Evolutionary conservation across 2,329 filamentous ascomycete species (phyloP).

Genomic region (Venturia nashicola): DNA sequence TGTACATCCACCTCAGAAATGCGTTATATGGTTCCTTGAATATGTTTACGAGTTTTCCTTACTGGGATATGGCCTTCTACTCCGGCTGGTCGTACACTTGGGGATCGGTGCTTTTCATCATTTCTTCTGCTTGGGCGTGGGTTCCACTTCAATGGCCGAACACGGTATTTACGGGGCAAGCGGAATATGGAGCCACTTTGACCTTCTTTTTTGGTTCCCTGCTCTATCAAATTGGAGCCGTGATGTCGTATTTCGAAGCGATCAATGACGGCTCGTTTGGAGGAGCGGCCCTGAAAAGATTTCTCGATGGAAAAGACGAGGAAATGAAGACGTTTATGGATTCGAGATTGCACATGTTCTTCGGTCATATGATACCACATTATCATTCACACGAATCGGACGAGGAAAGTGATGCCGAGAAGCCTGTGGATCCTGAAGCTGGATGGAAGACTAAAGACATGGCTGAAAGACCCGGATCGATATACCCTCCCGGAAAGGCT

Average conservation of each 20-base stretch:
- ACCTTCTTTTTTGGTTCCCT: slow-evolving; percentile 18
- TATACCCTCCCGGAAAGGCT: slow-evolving; percentile 11
- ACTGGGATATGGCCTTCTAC: slow-evolving; percentile 21
- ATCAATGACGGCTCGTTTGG: slow-evolving; percentile 20
- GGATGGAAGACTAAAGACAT: slow-evolving; percentile 12
- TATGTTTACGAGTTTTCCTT: slow-evolving; percentile 18
- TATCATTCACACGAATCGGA: slow-evolving; percentile 8
- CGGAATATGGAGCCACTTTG: slow-evolving; percentile 15
- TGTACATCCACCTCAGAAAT: slow-evolving; percentile 10
- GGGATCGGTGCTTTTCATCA: slow-evolving; percentile 18
- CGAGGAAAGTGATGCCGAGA: slow-evolving; percentile 10
- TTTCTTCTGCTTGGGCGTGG: slow-evolving; percentile 16
- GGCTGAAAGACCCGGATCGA: slow-evolving; percentile 11
- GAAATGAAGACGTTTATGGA: slow-evolving; percentile 17
- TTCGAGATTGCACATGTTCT: slow-evolving; percentile 16
- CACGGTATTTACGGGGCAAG: slow-evolving; percentile 12
- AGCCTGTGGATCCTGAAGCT: slow-evolving; percentile 12
- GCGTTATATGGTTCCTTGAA: slow-evolving; percentile 8
- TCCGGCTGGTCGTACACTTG: slow-evolving; percentile 16
- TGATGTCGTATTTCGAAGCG: slow-evolving; percentile 18
- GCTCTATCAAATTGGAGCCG: slow-evolving; percentile 18
- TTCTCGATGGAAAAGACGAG: slow-evolving; percentile 17
- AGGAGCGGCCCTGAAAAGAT: slow-evolving; percentile 16
- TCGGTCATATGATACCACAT: slow-evolving; percentile 13
- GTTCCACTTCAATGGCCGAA: slow-evolving; percentile 13